Conservation (phyloP, 2,329 filamentous ascomycete species). For the Ophiostoma fasciatum region DNA sequence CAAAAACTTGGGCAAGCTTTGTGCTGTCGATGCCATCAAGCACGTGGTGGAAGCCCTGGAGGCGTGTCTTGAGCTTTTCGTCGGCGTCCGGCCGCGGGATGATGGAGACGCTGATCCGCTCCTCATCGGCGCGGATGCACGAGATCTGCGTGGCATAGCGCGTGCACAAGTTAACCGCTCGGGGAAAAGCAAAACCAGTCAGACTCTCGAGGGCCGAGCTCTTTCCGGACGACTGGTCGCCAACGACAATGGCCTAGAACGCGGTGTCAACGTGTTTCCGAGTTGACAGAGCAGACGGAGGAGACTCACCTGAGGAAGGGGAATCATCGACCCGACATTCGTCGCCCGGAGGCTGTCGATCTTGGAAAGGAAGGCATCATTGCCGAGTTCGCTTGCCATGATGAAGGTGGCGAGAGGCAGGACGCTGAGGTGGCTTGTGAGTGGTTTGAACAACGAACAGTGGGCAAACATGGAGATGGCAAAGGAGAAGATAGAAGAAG, state of each 20-base stretch:
- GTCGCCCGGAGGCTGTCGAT: constrained; percentile 16
- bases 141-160: constrained; percentile 16
- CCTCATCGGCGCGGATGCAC: constrained; percentile 16
- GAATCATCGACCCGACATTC: constrained; percentile 14
- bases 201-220: constrained; percentile 53
- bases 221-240: constrained; percentile 62
- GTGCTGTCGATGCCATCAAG: constrained; percentile 14
- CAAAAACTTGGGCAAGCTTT: constrained; percentile 24
- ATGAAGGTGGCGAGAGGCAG: too few relatives aligned
- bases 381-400: constrained; percentile 12
- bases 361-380: constrained; percentile 14
- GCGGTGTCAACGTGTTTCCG: too few relatives aligned
- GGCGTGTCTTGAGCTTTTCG: constrained; percentile 5
- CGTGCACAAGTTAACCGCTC: constrained; percentile 13
- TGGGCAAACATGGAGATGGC: too few relatives aligned
- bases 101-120: constrained; percentile 17
- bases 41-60: constrained; percentile 16
- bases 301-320: constrained; percentile 13
- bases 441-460: too few relatives aligned
- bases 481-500: too few relatives aligned
- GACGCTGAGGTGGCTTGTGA: too few relatives aligned
- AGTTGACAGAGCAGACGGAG: not conserved
- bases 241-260: constrained; percentile 53
- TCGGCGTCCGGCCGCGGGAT: constrained; percentile 12
- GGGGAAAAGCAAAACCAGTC: constrained; percentile 16